Conservation (phyloP, 2,329 filamentous ascomycete genomes). For the Aspergillus bombycis region DNA sequence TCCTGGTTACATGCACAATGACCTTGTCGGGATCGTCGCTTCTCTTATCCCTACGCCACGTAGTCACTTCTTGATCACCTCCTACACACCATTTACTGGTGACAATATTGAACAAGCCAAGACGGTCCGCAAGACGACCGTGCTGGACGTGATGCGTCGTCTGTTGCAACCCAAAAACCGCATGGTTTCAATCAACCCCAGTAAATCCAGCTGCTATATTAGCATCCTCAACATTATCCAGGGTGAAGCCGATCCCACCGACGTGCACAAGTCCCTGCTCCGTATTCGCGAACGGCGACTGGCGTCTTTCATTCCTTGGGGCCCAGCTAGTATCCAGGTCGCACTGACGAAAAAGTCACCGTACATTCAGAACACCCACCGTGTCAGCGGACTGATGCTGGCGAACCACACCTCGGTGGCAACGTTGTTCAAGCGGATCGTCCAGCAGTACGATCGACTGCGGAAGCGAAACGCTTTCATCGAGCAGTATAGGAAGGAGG, state of each 20-base stretch:
- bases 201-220: constrained; percentile 98
- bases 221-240: constrained; percentile 99
- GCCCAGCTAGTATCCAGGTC: constrained; percentile 95
- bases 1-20: constrained; percentile 99
- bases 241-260: constrained; percentile 95
- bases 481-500: constrained; percentile 93
- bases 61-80: constrained; percentile 97
- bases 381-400: constrained; percentile 94
- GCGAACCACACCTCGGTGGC: constrained; percentile 98
- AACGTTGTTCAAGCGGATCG: constrained; percentile 92
- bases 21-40: constrained; percentile 94
- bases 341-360: constrained; percentile 95
- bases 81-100: constrained; percentile 96
- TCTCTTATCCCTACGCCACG: constrained; percentile 94
- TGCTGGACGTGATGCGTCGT: constrained; percentile 94
- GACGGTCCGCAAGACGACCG: constrained; percentile 96
- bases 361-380: constrained; percentile 90
- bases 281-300: constrained; percentile 92
- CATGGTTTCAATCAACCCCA: constrained; percentile 95
- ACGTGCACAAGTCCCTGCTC: constrained; percentile 95
- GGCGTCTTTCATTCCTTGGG: constrained; percentile 98
- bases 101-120: constrained; percentile 96
- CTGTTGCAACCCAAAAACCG: constrained; percentile 97
- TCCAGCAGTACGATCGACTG: constrained; percentile 89
- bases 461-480: constrained; percentile 96